These are phyloP conservation scores for Rhizoclosmatium globosum DNA, from an alignment of 192 early-diverging fungal species.

Conservation along the genomic window DNA sequence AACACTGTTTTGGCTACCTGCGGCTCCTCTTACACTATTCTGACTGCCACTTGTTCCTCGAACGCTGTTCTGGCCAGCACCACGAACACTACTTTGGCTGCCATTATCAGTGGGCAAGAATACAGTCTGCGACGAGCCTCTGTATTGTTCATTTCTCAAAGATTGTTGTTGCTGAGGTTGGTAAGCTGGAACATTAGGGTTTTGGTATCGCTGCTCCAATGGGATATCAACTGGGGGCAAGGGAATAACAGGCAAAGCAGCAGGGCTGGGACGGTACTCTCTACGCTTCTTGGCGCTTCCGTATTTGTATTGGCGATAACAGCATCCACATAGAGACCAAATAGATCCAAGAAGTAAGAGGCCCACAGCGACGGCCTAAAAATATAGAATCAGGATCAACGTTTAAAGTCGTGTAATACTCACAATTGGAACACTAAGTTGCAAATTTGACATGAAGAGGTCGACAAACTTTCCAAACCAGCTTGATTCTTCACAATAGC, in stretches of 20 bases:
- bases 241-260: constrained; percentile 28
- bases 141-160: too few relatives aligned
- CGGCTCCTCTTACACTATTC: too few relatives aligned
- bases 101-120: too few relatives aligned
- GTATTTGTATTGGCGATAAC: constrained; percentile 24
- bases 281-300: background rate
- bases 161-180: constrained; percentile 3
- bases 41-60: background rate
- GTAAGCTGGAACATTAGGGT: background rate
- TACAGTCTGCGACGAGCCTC: too few relatives aligned
- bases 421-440: constrained; percentile 49
- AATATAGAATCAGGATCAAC: background rate
- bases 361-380: constrained; percentile 42
- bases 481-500: constrained; percentile 19
- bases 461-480: constrained; percentile 42
- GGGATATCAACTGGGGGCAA: background rate
- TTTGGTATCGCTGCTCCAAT: background rate
- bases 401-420: background rate
- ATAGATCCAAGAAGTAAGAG: constrained; percentile 43
- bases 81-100: background rate
- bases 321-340: constrained; percentile 32
- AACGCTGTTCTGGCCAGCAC: background rate
- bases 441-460: constrained; percentile 43
- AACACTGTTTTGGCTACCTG: too few relatives aligned
- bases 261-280: background rate